Evolutionary conservation across 768 basidiomycete species (phyloP), one percentile per base, ranked within the genome.

Genomic region (Lactifluus echinatus): DNA sequence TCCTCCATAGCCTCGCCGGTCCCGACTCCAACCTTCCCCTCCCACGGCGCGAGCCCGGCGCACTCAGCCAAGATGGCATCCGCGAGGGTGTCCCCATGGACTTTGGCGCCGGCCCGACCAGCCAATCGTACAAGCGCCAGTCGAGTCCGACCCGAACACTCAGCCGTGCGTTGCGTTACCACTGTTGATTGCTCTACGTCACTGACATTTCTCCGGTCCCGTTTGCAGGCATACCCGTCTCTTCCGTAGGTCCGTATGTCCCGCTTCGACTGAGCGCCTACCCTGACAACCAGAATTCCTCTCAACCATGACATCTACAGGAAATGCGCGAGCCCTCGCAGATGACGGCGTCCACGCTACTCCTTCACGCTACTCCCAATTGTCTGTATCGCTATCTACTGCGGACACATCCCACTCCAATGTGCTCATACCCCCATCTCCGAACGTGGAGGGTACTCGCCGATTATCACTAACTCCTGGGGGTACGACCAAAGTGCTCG

Each of bases 401-500:
- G 19, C 74, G 77, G 8, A 57, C 66, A 0, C 63, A 28, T 66
- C 73, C 4, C 70, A 19, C 74, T 3, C 50, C 51, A 21, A 8
- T 15, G 51, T 52, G 28, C 79, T 62, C 11, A 40, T 53, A 17
- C 58, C 50, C 4, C 43, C 62, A 21, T 63, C 62, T 29, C 79
- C 65, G 6, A 48, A 46, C 45, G 75, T 72, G 23, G 57, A 62
- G 8, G 60, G 61, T 70, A 75, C 34, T 63, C 78, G 84, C 47
- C 69, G 79, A 10, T 76, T 73, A 48, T 79, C 87, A 4, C 74
- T 88, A 44, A 82, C 84, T 14, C 85, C 87, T 0, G 86, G 84
- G 1, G 87, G 85, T 8, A 93, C 89, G 10, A 91, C 91, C 15
- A 91, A 88, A 66, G 92, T 94, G 24, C 75, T 94, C 53, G 88